Evolutionary conservation across 805 yeast genomes (phyloP).

Genomic region (Deakozyma indianensis): DNA sequence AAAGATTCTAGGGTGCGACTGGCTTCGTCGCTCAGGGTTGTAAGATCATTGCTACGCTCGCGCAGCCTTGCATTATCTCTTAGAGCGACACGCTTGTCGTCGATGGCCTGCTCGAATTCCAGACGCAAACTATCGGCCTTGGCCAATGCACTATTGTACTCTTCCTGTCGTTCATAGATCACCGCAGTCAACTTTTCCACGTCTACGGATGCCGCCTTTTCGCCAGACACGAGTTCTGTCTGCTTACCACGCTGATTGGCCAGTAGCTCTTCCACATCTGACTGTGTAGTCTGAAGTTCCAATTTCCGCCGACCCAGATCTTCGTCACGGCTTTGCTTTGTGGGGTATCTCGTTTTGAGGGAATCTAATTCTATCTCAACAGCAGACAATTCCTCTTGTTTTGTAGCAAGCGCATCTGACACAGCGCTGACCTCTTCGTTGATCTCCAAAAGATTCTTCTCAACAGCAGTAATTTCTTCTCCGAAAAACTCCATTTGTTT

Average conservation of each 20-base stretch:
- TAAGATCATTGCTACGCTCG: neutral
- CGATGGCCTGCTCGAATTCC: neutral
- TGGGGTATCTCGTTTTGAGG: neutral
- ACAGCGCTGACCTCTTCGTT: neutral
- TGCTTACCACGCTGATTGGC: slow-evolving; percentile 5
- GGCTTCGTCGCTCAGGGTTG: neutral
- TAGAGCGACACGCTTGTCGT: neutral
- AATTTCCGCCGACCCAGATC: neutral
- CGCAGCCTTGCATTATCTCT: neutral
- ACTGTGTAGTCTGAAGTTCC: neutral
- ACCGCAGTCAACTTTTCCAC: slow-evolving; percentile 4
- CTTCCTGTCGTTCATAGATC: neutral
- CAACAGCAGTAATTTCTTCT: neutral
- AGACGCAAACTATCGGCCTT: neutral
- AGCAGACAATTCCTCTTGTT: neutral
- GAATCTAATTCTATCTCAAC: neutral
- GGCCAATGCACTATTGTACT: neutral
- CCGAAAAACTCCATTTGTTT: neutral
- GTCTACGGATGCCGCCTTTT: slow-evolving; percentile 15
- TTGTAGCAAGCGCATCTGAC: neutral
- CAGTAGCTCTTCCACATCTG: slow-evolving; percentile 3
- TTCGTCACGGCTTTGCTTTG: neutral
- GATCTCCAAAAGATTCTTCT: neutral
- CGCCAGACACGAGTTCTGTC: slow-evolving; percentile 15
- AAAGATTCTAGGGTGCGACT: neutral